Conservation (phyloP, 257 asterid genomes). For the Galeopsis tetrahit region DNA sequence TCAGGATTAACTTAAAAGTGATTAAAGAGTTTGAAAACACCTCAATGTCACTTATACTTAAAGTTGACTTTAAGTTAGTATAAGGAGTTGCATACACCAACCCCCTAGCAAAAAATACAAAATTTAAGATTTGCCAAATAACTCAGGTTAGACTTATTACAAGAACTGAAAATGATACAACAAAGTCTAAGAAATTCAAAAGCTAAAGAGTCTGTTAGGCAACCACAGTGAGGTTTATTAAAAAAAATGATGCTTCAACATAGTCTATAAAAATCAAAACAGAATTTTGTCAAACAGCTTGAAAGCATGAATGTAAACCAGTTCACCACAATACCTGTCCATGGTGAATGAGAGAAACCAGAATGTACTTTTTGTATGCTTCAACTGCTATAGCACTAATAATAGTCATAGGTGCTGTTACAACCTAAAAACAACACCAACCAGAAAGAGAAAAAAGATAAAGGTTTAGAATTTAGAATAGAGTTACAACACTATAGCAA, state of each 20-base stretch:
- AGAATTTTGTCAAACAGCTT: background rate
- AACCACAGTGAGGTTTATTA: background rate
- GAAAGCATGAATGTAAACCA: conserved; percentile 23
- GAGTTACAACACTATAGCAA: conserved; percentile 1
- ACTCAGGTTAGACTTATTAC: conserved; percentile 16
- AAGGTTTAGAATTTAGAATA: background rate
- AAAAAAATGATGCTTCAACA: background rate
- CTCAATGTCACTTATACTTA: background rate
- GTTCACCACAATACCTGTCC: conserved; percentile 71
- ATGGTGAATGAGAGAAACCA: conserved; percentile 84
- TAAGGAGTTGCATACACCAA: background rate
- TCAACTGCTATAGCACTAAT: conserved; percentile 88
- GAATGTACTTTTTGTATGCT: conserved; percentile 90
- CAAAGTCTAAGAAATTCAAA: conserved; percentile 9
- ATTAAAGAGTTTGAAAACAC: background rate
- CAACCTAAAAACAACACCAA: conserved; percentile 62
- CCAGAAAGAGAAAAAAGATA: conserved; percentile 18
- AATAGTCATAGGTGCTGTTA: conserved; percentile 90
- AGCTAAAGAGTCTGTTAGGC: background rate
- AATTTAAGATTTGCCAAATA: conserved; percentile 21
- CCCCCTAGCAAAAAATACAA: background rate
- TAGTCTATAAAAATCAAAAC: background rate
- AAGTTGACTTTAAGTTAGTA: background rate
- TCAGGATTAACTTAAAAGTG: background rate
- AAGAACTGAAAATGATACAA: conserved; percentile 8